Evolutionary conservation across 257 asterid species (phyloP), one percentile per base, ranked within the genome.

Genomic region (Cruciata laevipes): DNA sequence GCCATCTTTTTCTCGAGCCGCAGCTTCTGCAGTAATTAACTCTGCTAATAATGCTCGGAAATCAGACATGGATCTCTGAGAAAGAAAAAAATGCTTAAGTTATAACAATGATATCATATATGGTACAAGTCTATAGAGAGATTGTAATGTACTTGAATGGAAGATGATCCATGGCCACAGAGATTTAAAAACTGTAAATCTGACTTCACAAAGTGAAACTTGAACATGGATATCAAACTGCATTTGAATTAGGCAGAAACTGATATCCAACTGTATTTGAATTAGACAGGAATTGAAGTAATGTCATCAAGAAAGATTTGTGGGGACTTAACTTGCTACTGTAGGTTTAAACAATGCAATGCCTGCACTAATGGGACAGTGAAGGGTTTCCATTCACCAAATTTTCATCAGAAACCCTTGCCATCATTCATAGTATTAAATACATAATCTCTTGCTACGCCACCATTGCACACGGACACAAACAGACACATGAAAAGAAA

Each of bases 1-100:
- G 27, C 96, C 92, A 51, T 83, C 95, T 81, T 83, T 86, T 79
- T 86, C 95, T 65, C 65, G 90, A 31, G 87, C 76, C 40, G 87
- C 89, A 57, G 86, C 83, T 70, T 93, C 95, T 27, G 55, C 67
- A 64, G 91, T 85, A 75, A 93, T 71, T 37, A 71, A 83, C 71
- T 88, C 95, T 3, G 74, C 74, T 76, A 93, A 65, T 58, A 93
- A 85, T 65, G 88, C 75, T 78, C 79, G 81, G 53, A 82, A 93
- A 11, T 87, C 99, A 61, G 70, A 78, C 63, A 75, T 81, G 63
- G 91, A 79, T 73, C 96, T 84, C 99, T 93, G 63, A 47, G 52
- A 44, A 59, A 40, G 65, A 60, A 11, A 17, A 30, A 25, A 12
- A 49, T 0, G 16, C 24, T 11, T 11, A 31, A 31, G 30, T 55